Conservation (phyloP, 2,329 filamentous ascomycete species). For the Fusarium sp. region DNA sequence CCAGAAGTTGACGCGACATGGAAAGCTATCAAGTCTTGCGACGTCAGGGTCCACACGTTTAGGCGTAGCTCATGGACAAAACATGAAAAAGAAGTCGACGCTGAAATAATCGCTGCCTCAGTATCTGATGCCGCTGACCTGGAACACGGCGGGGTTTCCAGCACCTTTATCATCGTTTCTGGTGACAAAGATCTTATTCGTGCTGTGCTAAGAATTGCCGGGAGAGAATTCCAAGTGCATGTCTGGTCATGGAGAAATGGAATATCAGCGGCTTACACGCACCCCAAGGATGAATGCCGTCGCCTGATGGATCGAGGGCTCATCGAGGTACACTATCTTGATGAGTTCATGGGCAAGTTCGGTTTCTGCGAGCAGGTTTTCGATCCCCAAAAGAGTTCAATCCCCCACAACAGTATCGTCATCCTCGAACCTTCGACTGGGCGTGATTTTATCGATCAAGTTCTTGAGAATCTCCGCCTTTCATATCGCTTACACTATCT, state of each 20-base stretch:
- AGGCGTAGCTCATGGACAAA: background rate
- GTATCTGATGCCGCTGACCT: background rate
- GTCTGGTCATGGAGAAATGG: background rate
- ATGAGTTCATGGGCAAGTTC: background rate
- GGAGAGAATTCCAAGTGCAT: background rate
- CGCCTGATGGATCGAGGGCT: background rate
- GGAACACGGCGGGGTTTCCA: background rate
- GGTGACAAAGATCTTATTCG: background rate
- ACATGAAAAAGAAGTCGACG: background rate
- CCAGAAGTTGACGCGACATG: background rate
- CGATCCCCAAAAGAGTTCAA: background rate
- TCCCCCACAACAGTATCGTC: background rate
- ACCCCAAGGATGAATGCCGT: background rate
- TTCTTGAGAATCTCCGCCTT: no score
- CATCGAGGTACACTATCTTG: background rate
- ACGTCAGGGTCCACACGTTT: background rate
- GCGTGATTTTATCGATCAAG: no score
- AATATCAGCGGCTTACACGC: background rate
- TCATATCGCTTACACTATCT: no score
- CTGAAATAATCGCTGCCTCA: background rate
- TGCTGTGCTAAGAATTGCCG: background rate
- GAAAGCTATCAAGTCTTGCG: background rate
- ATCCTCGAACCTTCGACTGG: background rate
- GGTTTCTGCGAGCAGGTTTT: background rate
- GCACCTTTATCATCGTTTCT: background rate